These are phyloP conservation scores for Gracilariopsis chorda DNA, from an alignment of 23 red algal genomes.

Conservation along the genomic window DNA sequence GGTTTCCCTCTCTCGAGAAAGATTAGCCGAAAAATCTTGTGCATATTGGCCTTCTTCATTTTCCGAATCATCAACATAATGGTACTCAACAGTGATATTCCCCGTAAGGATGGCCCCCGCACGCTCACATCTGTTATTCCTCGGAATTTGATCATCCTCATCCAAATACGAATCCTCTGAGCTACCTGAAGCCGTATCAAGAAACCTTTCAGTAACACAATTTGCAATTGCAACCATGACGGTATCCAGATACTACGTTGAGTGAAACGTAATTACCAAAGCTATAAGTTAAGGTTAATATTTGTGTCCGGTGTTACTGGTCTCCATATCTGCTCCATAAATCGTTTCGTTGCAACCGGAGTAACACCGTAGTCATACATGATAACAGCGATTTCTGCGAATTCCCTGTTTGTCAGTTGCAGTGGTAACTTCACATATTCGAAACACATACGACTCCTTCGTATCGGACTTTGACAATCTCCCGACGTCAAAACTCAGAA, in stretches of 20 bases:
- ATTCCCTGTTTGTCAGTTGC: slow-evolving; percentile 34
- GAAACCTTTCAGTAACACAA: background rate
- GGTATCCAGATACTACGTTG: slow-evolving; percentile 33
- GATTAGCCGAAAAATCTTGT: background rate
- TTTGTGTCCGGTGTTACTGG: slow-evolving; percentile 54
- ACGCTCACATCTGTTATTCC: slow-evolving; percentile 9
- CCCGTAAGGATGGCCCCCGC: background rate
- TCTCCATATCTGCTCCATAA: slow-evolving; percentile 65
- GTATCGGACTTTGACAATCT: no score
- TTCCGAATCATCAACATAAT: slow-evolving; percentile 17
- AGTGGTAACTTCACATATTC: slow-evolving; percentile 64
- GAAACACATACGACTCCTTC: no score
- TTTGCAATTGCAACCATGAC: slow-evolving; percentile 49
- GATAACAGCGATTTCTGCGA: slow-evolving; percentile 59
- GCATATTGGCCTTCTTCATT: background rate
- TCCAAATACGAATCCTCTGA: background rate
- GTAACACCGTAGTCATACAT: slow-evolving; percentile 74
- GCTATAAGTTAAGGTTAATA: slow-evolving; percentile 57
- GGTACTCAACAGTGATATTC: slow-evolving; percentile 15
- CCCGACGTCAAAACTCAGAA: no score
- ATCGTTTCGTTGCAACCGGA: slow-evolving; percentile 62
- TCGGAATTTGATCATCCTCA: background rate
- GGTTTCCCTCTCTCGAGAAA: background rate
- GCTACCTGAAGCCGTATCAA: background rate
- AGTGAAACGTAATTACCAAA: slow-evolving; percentile 68